Conservation (phyloP, 805 yeast genomes). For the Candida easanensis region DNA sequence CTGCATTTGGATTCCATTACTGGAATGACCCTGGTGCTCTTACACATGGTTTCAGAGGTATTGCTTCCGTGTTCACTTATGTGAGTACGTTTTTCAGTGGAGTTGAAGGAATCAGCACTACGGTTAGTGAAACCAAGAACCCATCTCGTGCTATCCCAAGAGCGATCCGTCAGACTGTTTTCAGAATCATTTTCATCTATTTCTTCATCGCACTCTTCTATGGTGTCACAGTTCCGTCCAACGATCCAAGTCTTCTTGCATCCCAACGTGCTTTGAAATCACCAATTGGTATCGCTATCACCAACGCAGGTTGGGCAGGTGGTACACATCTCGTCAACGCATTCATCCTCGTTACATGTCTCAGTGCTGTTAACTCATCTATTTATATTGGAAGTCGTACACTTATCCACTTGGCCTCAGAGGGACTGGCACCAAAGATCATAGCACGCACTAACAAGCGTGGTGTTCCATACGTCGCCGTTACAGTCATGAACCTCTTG, state of each 20-base stretch:
- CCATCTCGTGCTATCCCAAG: constrained; percentile 70
- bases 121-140: constrained; percentile 70
- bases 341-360: constrained; percentile 59
- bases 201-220: constrained; percentile 60
- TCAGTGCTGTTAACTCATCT: constrained; percentile 68
- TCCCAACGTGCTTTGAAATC: constrained; percentile 47
- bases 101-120: constrained; percentile 69
- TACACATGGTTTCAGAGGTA: constrained; percentile 48
- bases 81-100: constrained; percentile 80
- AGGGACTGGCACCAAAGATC: constrained; percentile 56
- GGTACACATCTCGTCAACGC: constrained; percentile 73
- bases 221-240: constrained; percentile 65
- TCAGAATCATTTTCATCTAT: constrained; percentile 63
- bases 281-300: constrained; percentile 70
- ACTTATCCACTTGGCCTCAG: constrained; percentile 58
- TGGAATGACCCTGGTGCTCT: constrained; percentile 33
- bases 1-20: constrained; percentile 33
- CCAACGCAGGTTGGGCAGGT: constrained; percentile 61
- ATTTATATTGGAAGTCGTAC: constrained; percentile 71
- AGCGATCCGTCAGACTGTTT: constrained; percentile 64
- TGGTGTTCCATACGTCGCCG: constrained; percentile 67
- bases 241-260: constrained; percentile 48
- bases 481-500: constrained; percentile 51
- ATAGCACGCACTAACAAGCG: constrained; percentile 48
- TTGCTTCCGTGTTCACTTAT: constrained; percentile 59